These are phyloP conservation scores for Fusarium caatingaense DNA, from an alignment of 2,329 filamentous ascomycete genomes.

Conservation along the genomic window DNA sequence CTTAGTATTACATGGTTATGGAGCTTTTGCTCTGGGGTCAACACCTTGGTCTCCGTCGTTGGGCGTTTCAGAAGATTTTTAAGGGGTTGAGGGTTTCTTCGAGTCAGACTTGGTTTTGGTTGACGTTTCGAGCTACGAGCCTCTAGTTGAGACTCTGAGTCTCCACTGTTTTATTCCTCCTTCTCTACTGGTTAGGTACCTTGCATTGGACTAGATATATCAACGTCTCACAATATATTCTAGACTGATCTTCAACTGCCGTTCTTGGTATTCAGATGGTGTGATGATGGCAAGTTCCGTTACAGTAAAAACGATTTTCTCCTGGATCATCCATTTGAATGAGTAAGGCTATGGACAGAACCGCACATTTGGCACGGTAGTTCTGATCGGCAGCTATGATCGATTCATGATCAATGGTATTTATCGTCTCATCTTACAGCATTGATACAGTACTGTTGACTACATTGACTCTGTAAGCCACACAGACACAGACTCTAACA, in stretches of 20 bases:
- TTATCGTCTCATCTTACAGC: neutral
- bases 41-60: conserved; percentile 32
- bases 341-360: neutral
- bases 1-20: conserved; percentile 19
- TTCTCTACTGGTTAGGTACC: conserved; percentile 1
- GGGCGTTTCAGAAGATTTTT: conserved; percentile 36
- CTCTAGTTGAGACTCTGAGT: conserved; percentile 14
- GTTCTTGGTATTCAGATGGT: conserved; percentile 26
- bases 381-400: neutral
- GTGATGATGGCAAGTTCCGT: conserved; percentile 16
- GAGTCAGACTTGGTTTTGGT: conserved; percentile 28
- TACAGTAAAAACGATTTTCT: neutral
- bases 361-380: neutral
- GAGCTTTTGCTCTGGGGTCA: conserved; percentile 11
- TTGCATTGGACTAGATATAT: conserved; percentile 2
- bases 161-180: conserved; percentile 14
- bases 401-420: neutral
- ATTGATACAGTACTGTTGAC: neutral
- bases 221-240: neutral
- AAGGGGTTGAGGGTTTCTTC: conserved; percentile 30
- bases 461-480: neutral
- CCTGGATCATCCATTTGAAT: conserved; percentile 14
- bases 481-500: neutral
- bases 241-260: neutral
- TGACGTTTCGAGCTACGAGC: conserved; percentile 28